Percentiles rank a stretch among this genome's conserved stretches.
Evolutionary conservation across 2,329 filamentous ascomycete genomes (phyloP).

Genomic region (Aureobasidium sp.): DNA sequence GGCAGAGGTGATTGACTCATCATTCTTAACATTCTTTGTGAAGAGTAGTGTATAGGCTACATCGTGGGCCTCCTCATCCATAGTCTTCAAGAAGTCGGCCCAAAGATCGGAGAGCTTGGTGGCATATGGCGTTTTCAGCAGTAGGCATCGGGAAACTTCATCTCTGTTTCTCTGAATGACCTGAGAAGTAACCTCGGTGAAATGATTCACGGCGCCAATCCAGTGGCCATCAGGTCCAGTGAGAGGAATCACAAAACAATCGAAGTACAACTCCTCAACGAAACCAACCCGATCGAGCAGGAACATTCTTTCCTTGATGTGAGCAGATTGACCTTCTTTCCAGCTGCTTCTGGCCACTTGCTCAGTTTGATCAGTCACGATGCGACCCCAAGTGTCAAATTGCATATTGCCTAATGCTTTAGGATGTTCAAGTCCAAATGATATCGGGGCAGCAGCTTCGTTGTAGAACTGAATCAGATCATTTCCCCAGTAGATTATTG

Average conservation of each 20-base stretch:
- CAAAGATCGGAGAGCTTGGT: conserved; percentile 15
- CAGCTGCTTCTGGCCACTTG: not conserved
- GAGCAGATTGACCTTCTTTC: not conserved
- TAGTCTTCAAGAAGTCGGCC: conserved; percentile 12
- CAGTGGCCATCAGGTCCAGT: not conserved
- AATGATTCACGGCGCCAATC: not conserved
- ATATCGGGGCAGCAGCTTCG: not conserved
- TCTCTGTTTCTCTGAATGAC: conserved; percentile 1
- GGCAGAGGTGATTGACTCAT: too few relatives aligned
- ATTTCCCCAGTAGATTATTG: conserved; percentile 5
- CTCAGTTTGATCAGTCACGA: not conserved
- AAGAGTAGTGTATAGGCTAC: conserved; percentile 19
- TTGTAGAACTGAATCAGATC: conserved; percentile 12
- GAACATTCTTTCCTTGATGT: not conserved
- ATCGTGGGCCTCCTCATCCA: conserved; percentile 15
- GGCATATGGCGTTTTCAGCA: not conserved
- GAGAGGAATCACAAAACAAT: conserved; percentile 3
- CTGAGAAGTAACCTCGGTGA: conserved; percentile 1
- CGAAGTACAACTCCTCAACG: conserved; percentile 4
- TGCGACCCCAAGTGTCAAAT: not conserved
- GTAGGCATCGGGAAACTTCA: not conserved
- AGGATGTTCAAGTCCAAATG: not conserved
- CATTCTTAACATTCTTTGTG: not conserved
- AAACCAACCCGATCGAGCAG: not conserved
- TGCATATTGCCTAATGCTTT: not conserved